These are phyloP conservation scores for Lachnellula occidentalis DNA, from an alignment of 2,329 filamentous ascomycete genomes.

Conservation along the genomic window DNA sequence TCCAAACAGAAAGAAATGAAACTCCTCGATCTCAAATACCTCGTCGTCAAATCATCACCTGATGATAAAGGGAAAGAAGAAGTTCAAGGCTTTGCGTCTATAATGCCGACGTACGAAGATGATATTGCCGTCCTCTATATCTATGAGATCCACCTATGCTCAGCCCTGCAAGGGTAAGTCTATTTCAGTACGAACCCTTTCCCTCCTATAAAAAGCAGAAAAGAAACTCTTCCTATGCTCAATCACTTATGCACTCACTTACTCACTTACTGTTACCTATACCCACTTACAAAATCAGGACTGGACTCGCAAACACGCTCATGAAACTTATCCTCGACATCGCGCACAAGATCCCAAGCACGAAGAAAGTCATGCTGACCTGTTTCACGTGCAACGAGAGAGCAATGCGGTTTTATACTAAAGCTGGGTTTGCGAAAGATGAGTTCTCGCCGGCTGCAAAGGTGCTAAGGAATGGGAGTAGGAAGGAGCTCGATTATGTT, in stretches of 20 bases:
- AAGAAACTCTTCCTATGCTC: not conserved
- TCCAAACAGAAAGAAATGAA: constrained; percentile 64
- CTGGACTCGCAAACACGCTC: constrained; percentile 56
- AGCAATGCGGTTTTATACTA: constrained; percentile 56
- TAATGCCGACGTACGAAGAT: constrained; percentile 68
- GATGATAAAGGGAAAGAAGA: constrained; percentile 18
- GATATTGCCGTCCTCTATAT: constrained; percentile 64
- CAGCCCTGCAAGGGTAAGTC: constrained; percentile 47
- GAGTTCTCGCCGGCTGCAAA: constrained; percentile 47
- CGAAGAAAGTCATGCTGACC: constrained; percentile 68
- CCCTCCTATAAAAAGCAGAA: too few species aligned
- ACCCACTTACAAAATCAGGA: constrained; percentile 35
- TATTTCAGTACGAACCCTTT: not conserved
- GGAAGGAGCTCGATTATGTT: constrained; percentile 51
- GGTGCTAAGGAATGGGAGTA: constrained; percentile 48
- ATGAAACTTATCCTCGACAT: constrained; percentile 51
- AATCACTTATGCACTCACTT: constrained; percentile 1
- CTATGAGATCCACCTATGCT: constrained; percentile 69
- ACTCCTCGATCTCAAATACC: constrained; percentile 60
- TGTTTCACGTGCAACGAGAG: constrained; percentile 59
- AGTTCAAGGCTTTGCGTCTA: constrained; percentile 54
- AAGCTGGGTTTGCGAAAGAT: constrained; percentile 52
- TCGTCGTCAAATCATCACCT: constrained; percentile 50
- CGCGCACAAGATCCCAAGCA: constrained; percentile 46
- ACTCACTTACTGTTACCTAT: not conserved